phyloP scores from a whole-genome alignment of 2,329 filamentous ascomycete species.

The Fusarium sp. region DNA sequence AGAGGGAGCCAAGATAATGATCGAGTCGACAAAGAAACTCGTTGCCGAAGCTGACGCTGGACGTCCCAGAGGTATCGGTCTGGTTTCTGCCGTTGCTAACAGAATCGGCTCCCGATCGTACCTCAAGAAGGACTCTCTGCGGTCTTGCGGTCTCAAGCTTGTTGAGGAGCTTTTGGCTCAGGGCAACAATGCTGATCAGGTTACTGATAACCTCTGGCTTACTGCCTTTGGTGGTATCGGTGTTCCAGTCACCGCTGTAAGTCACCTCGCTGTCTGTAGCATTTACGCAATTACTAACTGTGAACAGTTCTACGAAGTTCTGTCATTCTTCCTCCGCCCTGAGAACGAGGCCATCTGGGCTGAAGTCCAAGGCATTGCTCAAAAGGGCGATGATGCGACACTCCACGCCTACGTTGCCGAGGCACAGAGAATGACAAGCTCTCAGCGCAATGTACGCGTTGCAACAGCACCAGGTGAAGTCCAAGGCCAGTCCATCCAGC shows the following conservation, averaged over 20 bases:
- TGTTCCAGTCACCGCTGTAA: conserved; percentile 56
- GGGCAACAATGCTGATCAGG: conserved; percentile 51
- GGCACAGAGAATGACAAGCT: conserved; percentile 57
- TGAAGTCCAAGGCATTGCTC: conserved; percentile 57
- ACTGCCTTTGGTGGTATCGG: conserved; percentile 58
- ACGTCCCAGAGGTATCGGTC: conserved; percentile 51
- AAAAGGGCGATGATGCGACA: conserved; percentile 52
- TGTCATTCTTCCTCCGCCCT: conserved; percentile 58
- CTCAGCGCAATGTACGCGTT: conserved; percentile 56
- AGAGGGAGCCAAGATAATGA: conserved; percentile 55
- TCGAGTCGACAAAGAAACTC: conserved; percentile 56
- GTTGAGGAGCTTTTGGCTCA: conserved; percentile 55
- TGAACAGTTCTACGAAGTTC: conserved; percentile 60
- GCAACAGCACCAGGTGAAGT: conserved; percentile 53
- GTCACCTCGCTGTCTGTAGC: conserved; percentile 13
- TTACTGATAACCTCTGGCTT: conserved; percentile 56
- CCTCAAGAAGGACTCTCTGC: conserved; percentile 54
- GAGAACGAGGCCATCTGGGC: conserved; percentile 59
- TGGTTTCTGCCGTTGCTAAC: conserved; percentile 49
- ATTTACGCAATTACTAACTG: background rate
- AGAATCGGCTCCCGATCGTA: conserved; percentile 48
- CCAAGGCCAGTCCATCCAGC: conserved; percentile 56
- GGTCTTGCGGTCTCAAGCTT: conserved; percentile 56
- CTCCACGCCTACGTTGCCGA: conserved; percentile 57
- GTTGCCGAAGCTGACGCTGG: conserved; percentile 54